Percentiles rank a stretch among this genome's conserved stretches.
phyloP scores from a whole-genome alignment of 2,329 filamentous ascomycete species.

The Xylariaceae sp. region DNA sequence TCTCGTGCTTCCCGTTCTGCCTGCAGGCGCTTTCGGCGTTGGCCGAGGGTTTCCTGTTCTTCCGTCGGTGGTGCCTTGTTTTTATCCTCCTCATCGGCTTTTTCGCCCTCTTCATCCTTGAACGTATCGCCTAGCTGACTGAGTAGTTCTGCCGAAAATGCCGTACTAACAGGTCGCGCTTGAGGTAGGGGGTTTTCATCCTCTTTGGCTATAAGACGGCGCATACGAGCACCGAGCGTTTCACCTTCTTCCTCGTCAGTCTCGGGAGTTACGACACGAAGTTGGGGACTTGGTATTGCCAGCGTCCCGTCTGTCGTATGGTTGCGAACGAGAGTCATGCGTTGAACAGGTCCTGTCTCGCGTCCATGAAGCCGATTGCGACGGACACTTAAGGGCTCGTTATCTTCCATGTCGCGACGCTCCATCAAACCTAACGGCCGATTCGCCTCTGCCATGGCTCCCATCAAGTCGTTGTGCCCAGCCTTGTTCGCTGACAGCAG shows the following conservation, averaged over 20 bases:
- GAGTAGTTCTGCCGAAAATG: constrained; percentile 68
- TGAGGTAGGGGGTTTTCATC: constrained; percentile 45
- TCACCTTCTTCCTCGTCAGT: constrained; percentile 58
- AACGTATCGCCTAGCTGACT: constrained; percentile 55
- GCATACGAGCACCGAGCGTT: constrained; percentile 63
- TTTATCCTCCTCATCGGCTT: constrained; percentile 28
- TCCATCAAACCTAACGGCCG: constrained; percentile 73
- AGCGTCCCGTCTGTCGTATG: constrained; percentile 27
- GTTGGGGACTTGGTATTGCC: constrained; percentile 25
- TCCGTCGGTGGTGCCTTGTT: constrained; percentile 34
- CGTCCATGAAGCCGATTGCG: constrained; percentile 70
- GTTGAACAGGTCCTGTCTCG: constrained; percentile 39
- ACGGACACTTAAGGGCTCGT: constrained; percentile 78
- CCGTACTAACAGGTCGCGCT: constrained; percentile 57
- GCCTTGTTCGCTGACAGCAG: constrained; percentile 67
- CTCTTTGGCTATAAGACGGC: constrained; percentile 58
- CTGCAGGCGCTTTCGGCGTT: constrained; percentile 70
- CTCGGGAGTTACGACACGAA: constrained; percentile 33
- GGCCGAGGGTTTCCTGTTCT: constrained; percentile 75
- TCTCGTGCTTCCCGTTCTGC: constrained; percentile 63
- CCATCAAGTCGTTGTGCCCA: constrained; percentile 44
- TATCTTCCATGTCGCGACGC: constrained; percentile 81
- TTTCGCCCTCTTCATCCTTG: constrained; percentile 36
- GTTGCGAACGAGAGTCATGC: constrained; percentile 37
- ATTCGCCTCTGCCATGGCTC: constrained; percentile 52